These are phyloP conservation scores for Gentiana dahurica DNA, from an alignment of 257 asterid species.

Conservation along the genomic window DNA sequence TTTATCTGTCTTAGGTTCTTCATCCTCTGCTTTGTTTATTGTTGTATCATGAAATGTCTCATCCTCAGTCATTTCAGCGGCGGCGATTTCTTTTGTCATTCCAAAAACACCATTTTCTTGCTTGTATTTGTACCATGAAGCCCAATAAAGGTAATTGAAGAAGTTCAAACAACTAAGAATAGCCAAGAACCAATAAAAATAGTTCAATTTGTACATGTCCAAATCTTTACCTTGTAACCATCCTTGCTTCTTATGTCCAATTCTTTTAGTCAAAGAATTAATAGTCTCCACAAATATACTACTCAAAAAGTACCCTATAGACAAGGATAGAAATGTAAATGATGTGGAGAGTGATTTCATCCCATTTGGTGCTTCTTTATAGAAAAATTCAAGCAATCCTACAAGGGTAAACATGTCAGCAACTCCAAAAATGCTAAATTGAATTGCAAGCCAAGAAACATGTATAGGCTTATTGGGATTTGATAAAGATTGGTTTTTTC, in stretches of 20 bases:
- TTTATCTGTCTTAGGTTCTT: neutral
- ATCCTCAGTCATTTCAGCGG: too few relatives aligned
- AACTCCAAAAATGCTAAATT: slow-evolving; percentile 56
- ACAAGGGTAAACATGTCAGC: slow-evolving; percentile 84
- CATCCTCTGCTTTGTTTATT: neutral
- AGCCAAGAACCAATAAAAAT: slow-evolving; percentile 77
- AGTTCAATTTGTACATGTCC: slow-evolving; percentile 42
- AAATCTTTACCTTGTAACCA: slow-evolving; percentile 44
- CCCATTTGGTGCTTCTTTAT: slow-evolving; percentile 67
- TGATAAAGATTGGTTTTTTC: slow-evolving; percentile 31
- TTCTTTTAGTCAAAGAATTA: slow-evolving; percentile 31
- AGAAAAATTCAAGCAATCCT: slow-evolving; percentile 67
- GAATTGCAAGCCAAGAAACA: slow-evolving; percentile 57
- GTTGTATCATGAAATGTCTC: too few relatives aligned
- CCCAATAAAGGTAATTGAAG: slow-evolving; percentile 58
- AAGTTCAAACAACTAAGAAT: slow-evolving; percentile 54
- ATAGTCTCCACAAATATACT: slow-evolving; percentile 49
- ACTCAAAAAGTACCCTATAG: slow-evolving; percentile 70
- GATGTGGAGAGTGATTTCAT: slow-evolving; percentile 82
- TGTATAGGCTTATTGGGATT: slow-evolving; percentile 37
- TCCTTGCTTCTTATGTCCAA: slow-evolving; percentile 37
- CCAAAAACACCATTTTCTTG: neutral
- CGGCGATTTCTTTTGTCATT: too few relatives aligned
- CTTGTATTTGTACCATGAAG: slow-evolving; percentile 62
- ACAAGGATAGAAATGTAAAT: slow-evolving; percentile 47